phyloP scores from a whole-genome alignment of 805 yeast species.

The Pichia paraexigua region DNA sequence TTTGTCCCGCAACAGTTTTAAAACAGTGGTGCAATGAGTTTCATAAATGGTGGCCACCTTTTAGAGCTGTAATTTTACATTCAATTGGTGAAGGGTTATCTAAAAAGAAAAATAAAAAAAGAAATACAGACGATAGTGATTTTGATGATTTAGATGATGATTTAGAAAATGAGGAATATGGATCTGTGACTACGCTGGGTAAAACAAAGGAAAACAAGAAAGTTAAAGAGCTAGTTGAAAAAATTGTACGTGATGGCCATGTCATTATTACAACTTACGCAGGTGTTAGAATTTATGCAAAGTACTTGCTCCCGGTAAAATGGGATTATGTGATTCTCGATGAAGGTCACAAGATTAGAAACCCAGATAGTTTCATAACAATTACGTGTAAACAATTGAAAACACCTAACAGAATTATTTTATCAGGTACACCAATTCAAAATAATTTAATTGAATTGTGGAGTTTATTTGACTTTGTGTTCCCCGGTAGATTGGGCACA shows the following conservation, averaged over 20 bases:
- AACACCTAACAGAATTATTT: conserved; percentile 77
- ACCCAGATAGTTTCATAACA: conserved; percentile 87
- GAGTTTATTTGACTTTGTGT: conserved; percentile 92
- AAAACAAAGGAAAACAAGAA: conserved; percentile 24
- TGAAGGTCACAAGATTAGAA: conserved; percentile 95
- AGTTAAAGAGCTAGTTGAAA: conserved; percentile 40
- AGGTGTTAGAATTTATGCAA: conserved; percentile 31
- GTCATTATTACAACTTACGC: conserved; percentile 88
- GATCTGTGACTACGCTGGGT: conserved; percentile 19
- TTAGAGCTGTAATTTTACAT: conserved; percentile 78
- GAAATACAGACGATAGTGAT: conserved; percentile 35
- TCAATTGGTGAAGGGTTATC: conserved; percentile 83
- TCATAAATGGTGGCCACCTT: conserved; percentile 97
- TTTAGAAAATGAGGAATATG: conserved; percentile 39
- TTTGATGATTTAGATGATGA: conserved; percentile 39
- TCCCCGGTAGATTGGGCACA: conserved; percentile 92
- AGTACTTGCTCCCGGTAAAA: conserved; percentile 59
- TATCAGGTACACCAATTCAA: conserved; percentile 96
- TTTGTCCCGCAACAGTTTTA: conserved; percentile 95
- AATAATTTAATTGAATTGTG: conserved; percentile 87
- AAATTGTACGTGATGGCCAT: conserved; percentile 63
- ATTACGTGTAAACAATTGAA: conserved; percentile 75
- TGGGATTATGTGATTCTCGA: conserved; percentile 93
- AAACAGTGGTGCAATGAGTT: conserved; percentile 97
- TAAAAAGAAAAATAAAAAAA: conserved; percentile 17